Percentiles rank a stretch among this genome's conserved stretches.
These are phyloP conservation scores for Epithele typhae DNA, from an alignment of 768 basidiomycete genomes.

Conservation along the genomic window DNA sequence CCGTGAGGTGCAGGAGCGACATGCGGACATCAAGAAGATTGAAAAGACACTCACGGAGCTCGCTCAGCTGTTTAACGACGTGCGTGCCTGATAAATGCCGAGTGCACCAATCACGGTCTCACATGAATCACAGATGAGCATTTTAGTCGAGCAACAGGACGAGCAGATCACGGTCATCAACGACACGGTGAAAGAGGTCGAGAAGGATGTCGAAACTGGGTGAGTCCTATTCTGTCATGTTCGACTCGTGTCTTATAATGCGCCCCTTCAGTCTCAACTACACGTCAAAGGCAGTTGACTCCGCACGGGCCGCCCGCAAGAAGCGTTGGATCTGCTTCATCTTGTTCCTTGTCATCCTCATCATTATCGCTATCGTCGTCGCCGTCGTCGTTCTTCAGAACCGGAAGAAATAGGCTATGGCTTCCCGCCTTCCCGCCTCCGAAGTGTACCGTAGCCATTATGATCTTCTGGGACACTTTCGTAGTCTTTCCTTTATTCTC, in stretches of 20 bases:
- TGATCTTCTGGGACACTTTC: no score
- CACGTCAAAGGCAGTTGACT: slow-evolving; percentile 81
- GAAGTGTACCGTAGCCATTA: no score
- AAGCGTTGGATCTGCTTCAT: slow-evolving; percentile 98
- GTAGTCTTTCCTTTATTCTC: slow-evolving; percentile 4
- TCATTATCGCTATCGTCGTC: slow-evolving; percentile 63
- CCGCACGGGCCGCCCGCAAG: slow-evolving; percentile 84
- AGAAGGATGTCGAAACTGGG: slow-evolving; percentile 86
- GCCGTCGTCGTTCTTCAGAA: slow-evolving; percentile 50
- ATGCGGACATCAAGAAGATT: slow-evolving; percentile 94
- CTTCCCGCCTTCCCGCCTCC: not conserved
- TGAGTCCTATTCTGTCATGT: slow-evolving; percentile 31
- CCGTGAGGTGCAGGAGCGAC: slow-evolving; percentile 94
- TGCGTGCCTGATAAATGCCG: slow-evolving; percentile 26
- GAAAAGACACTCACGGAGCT: slow-evolving; percentile 90
- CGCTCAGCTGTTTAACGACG: slow-evolving; percentile 94
- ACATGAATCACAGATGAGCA: slow-evolving; percentile 66
- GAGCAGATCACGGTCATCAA: slow-evolving; percentile 84
- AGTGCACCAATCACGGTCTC: not conserved
- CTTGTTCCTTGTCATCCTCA: slow-evolving; percentile 57
- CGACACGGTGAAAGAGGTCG: slow-evolving; percentile 64
- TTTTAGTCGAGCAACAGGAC: slow-evolving; percentile 92
- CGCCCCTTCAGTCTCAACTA: slow-evolving; percentile 59
- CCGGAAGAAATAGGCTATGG: slow-evolving; percentile 28
- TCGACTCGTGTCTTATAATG: not conserved